Base-by-base conservation (phyloP, 139 green algal species). In the Chlorella ohadii region DNA sequence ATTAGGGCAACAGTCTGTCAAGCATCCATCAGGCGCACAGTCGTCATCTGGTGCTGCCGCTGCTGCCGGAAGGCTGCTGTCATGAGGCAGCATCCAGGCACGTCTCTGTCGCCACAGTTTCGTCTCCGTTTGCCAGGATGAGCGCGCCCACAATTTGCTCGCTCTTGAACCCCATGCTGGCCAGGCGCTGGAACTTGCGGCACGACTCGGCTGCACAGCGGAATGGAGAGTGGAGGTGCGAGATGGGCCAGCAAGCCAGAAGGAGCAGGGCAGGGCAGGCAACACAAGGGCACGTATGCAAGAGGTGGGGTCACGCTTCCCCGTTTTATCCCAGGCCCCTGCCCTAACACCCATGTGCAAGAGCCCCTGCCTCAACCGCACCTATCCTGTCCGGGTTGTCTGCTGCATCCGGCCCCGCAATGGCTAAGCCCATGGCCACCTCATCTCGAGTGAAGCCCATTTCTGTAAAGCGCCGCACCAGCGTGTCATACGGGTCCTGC, bases 131-230 rank as follows among this genome's bases (percentile, higher is more conserved):
- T 34, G 61, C 31, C 73, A 63, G 25, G 44, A 80, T n/a, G 38
- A 86, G 73, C 3, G 73, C 72, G 34, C 66, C 76, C 9, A 41
- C 63, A 11, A 81, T 78, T 13, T 41, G 51, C 16, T 80, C 71
- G 9, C 61, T 3, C 4, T 31, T 16, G 38, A 84, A 83, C 15
- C 77, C 77, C 83, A 87, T 87, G 68, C 56, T 83, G 39, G 57
- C 23, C 59, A 87, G 74, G 23, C 66, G n/a, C 82, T 83, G 76
- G 79, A 41, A 78, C 65, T 84, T 81, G 56, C 75, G 75, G 56
- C 75, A 81, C 20, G 56, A 34, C 19, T 81, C 75, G 33, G 70
- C 75, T 81, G 75, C 56, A 81, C 63, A 34, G 28, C 16, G 63
- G 63, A 17, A 15, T 3, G 63, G 28, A 6, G 51, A 68, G 63